Evolutionary conservation across 805 yeast species (phyloP), one percentile per base, ranked within the genome.

Genomic region (Clavispora carvajalis): DNA sequence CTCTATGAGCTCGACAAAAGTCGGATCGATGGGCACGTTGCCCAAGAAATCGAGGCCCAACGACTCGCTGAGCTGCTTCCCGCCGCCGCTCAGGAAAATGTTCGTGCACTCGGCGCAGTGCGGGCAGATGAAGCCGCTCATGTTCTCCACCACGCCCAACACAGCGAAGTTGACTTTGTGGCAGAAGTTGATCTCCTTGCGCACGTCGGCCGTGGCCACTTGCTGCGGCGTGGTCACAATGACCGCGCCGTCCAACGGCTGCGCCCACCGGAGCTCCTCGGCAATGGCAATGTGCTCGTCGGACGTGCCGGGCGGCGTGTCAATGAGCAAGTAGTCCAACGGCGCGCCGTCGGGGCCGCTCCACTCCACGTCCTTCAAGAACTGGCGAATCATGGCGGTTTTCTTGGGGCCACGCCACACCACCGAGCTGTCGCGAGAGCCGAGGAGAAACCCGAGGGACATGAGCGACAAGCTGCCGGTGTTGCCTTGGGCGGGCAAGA

Each of bases 321-420:
- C 99, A 5, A 93, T 89, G 23, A 93, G 64, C 41, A 91, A 63
- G 57, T 85, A 91, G 53, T 82, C 79, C 41, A 87, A 79, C 13
- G 64, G 66, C 5, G 47, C 40, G 15, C 40, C 41, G 21, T 74
- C 67, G 15, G 73, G 75, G 0, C 88, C 96, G 9, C 53, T 53
- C 99, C 99, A 93, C 22, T 77, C 77, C 2, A 91, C 96, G 58
- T 93, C 98, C 45, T 79, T 77, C 31, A 95, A 69, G 57, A 93
- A 91, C 64, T 93, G 99, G 46, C 90, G 76, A 26, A 93, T 85
- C 98, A 93, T 93, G 11, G 97, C 96, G 0, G 97, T 90, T 58
- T 95, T 93, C 63, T 91, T 89, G 3, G 99, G 99, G 0, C 99
- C 99, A 56, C 98, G 73, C 99, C 99, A 93, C 8, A 93, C 97